A percentile compares a stretch with the other conserved stretches of the same genome.
These are phyloP conservation scores for Closterium sp. DNA, from an alignment of 139 green algal species.

Conservation along the genomic window DNA sequence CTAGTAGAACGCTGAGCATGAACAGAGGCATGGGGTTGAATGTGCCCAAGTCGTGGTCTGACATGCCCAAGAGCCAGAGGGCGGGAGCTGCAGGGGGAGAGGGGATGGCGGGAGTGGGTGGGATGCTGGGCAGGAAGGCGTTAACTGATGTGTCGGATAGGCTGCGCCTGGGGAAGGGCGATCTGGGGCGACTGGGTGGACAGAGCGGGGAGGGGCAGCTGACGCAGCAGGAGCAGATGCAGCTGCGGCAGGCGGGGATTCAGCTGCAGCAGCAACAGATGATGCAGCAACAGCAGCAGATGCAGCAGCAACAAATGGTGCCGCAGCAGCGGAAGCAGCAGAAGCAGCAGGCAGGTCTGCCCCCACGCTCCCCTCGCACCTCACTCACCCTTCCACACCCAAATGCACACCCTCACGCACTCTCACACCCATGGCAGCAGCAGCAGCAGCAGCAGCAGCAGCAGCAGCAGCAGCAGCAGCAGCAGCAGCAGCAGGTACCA, in stretches of 20 bases:
- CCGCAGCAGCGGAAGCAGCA: neutral
- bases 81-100: neutral
- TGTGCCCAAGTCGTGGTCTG: neutral
- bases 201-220: neutral
- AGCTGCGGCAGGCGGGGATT: too few relatives aligned
- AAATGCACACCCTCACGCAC: neutral
- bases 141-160: neutral
- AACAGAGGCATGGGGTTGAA: neutral
- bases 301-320: neutral
- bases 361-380: neutral
- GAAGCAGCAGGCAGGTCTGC: neutral
- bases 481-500: neutral
- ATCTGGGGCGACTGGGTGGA: neutral
- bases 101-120: neutral
- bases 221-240: neutral
- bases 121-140: neutral
- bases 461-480: too few relatives aligned
- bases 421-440: neutral
- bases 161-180: neutral
- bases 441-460: neutral
- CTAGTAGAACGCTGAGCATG: too few relatives aligned
- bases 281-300: too few relatives aligned
- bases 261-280: neutral
- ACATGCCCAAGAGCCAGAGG: neutral
- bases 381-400: neutral